These are phyloP conservation scores for sorghum (Sorghum bicolor) DNA, from an alignment of 176 grass and related monocot species.

Conservation along the genomic window DNA sequence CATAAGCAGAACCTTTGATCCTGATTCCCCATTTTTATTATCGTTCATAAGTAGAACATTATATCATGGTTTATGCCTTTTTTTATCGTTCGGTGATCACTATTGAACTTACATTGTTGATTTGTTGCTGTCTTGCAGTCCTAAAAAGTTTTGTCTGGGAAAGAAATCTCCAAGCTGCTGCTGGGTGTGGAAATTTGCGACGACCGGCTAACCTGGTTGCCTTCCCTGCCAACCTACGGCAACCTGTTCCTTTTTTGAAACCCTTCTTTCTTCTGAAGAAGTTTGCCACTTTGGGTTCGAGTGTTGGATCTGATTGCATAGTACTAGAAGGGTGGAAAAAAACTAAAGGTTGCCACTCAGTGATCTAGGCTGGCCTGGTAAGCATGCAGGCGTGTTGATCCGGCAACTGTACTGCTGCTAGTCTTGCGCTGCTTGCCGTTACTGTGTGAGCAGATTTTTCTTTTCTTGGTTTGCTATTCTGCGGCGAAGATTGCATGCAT, in stretches of 20 bases:
- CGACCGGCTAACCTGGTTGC: background rate
- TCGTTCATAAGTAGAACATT: background rate
- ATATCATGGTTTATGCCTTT: background rate
- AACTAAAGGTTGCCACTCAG: background rate
- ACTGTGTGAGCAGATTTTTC: background rate
- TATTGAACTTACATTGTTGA: background rate
- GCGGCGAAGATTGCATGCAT: background rate
- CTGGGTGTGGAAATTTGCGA: background rate
- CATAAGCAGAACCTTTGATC: background rate
- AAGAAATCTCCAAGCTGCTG: background rate
- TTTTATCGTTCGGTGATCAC: background rate
- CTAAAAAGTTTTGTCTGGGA: background rate
- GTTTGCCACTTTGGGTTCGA: background rate
- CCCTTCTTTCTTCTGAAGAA: background rate
- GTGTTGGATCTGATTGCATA: background rate
- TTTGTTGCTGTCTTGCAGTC: background rate
- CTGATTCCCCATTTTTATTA: background rate
- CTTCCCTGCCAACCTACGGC: background rate
- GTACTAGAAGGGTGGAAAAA: background rate
- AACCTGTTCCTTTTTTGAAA: background rate
- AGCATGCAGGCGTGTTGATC: background rate
- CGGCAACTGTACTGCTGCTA: background rate
- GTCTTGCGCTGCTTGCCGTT: background rate
- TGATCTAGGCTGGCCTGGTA: background rate
- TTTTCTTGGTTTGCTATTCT: background rate